phyloP scores from a whole-genome alignment of 331 rosid species.

The Quercus tomentella region DNA sequence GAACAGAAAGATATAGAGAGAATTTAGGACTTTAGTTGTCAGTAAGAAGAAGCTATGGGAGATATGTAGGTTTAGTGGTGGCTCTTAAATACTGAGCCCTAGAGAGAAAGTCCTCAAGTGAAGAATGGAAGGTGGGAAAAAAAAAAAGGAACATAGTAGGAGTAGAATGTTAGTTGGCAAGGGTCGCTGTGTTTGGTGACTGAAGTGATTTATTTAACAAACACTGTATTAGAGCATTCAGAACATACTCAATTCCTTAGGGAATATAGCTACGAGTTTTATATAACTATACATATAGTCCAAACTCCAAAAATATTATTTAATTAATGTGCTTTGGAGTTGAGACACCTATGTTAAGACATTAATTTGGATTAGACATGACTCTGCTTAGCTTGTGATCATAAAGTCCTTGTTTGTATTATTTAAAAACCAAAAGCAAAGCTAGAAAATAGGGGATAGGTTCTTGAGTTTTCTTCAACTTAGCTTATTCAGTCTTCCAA shows the following conservation, averaged over 20 bases:
- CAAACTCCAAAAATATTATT: too few relatives aligned
- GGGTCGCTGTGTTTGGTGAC: neutral
- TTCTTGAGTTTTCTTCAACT: neutral
- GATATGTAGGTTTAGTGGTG: neutral
- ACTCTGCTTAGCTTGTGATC: neutral
- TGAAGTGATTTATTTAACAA: neutral
- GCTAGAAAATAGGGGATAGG: neutral
- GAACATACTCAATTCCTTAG: neutral
- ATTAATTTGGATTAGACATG: neutral
- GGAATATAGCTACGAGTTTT: neutral
- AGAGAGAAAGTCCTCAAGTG: neutral
- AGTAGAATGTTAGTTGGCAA: slow-evolving; percentile 1
- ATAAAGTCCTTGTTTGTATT: too few relatives aligned
- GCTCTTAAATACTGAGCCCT: neutral
- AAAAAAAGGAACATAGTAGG: neutral
- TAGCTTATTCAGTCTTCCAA: neutral
- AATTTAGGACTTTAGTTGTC: neutral
- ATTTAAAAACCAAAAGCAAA: neutral
- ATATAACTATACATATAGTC: too few relatives aligned
- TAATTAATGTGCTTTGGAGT: neutral
- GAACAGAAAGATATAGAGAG: neutral
- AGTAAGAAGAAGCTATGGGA: neutral
- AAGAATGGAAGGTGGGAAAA: neutral
- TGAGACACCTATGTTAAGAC: too few relatives aligned
- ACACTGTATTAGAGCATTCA: neutral